Evolutionary conservation across 2,329 filamentous ascomycete genomes (phyloP), one percentile per base, ranked within the genome.

Genomic region (Pezicula carpinea): DNA sequence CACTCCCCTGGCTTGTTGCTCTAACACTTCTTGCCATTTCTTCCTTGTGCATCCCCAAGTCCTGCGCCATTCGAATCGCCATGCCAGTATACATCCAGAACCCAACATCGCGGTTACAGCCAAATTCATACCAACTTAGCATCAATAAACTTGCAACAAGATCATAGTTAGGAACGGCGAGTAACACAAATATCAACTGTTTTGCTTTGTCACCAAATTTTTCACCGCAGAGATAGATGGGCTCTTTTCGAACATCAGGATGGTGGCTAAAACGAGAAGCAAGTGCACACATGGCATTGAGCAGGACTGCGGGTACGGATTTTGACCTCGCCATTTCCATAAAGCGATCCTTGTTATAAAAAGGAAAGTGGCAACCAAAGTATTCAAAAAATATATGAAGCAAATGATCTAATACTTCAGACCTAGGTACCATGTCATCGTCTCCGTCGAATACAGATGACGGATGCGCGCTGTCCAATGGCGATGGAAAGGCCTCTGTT

Each of bases 31-130:
- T 38, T 5, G 18, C 35, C 17, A 18, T 17, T 38, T 38, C 35
- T 14, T 33, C 41, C 22, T 43, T 43, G 32, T 43, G 41, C 41
- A 43, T 43, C 10, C 41, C 41, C 5, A 43, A 18, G 29, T 43
- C 41, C n/a, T 33, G 31, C 14, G 41, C 41, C 41, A 43, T 43
- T 21, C 41, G 29, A 15, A 31, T 33, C 22, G 43, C 43, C 43
- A 45, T 45, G 11, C 43, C 43, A 19, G 34, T 45, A 39, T 45
- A 45, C 43, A 45, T 45, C 43, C 43, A 45, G 5, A 45, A 35
- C 14, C 43, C 43, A 17, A 45, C 43, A 31, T 45, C 43, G 14
- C 23, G 43, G 29, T 39, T 38, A 13, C 33, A 22, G 5, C 26
- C 43, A 23, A 45, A 39, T 21, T 45, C 43, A 4, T 34, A 26